phyloP scores from a whole-genome alignment of 1,284 basidiomycete genomes.

The Moesziomyces aphidis region DNA sequence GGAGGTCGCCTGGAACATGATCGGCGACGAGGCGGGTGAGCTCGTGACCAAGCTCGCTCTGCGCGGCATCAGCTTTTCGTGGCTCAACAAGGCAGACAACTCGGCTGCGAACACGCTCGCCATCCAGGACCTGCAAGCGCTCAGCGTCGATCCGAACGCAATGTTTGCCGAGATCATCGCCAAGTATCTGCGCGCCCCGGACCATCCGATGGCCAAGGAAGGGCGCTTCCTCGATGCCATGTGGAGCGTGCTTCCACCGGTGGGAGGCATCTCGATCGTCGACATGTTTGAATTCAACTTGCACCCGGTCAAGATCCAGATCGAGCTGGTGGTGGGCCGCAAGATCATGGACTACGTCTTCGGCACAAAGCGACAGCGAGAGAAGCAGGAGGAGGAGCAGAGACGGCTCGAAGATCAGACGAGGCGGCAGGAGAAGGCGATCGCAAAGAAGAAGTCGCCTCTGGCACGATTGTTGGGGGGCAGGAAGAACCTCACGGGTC shows the following conservation, averaged over 20 bases:
- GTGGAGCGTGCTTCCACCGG: slow-evolving; percentile 72
- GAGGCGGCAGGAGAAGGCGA: slow-evolving; percentile 7
- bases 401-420: slow-evolving; percentile 26
- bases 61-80: slow-evolving; percentile 81
- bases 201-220: slow-evolving; percentile 59
- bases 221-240: slow-evolving; percentile 59
- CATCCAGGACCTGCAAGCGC: slow-evolving; percentile 81
- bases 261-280: slow-evolving; percentile 93
- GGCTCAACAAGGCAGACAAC: slow-evolving; percentile 89
- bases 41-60: slow-evolving; percentile 88
- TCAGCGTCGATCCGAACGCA: slow-evolving; percentile 86
- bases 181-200: slow-evolving; percentile 70
- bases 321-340: slow-evolving; percentile 84
- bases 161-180: slow-evolving; percentile 89
- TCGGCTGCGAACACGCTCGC: slow-evolving; percentile 84
- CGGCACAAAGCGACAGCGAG: slow-evolving; percentile 62
- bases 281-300: slow-evolving; percentile 84
- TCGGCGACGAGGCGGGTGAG: slow-evolving; percentile 77
- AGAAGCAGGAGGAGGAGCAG: slow-evolving; percentile 48
- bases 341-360: slow-evolving; percentile 91
- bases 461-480: slow-evolving; percentile 41
- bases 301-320: slow-evolving; percentile 79
- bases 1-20: slow-evolving; percentile 94
- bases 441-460: slow-evolving; percentile 41
- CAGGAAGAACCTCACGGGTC: slow-evolving; percentile 15